Evolutionary conservation across 1,139 yeast species (phyloP), one percentile per base, ranked within the genome.

Genomic region (Sugiyamaella grinbergsii): DNA sequence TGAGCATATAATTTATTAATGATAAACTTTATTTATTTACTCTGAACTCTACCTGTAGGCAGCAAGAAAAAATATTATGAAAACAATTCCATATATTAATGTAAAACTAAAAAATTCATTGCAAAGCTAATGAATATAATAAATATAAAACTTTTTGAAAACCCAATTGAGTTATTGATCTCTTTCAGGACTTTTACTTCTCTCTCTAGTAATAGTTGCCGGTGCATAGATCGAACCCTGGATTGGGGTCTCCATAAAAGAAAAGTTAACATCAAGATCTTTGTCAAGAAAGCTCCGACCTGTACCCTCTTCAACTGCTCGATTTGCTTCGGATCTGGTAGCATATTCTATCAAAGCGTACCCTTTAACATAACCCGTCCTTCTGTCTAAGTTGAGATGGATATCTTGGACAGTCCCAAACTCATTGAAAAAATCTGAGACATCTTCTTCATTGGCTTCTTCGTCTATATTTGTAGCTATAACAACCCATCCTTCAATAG

Each of bases 381-480:
- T 69, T 39, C 76, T 64, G 52, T 75, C 78, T 4, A 74, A 57
- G 50, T 75, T 75, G 50, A 75, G 54, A 53, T 72, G 76, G 5
- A 74, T 51, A 42, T 70, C 71, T 16, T 63, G 63, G 3, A 76
- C 69, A 8, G 59, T 59, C 1, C 77, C 78, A 51, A 58, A 73
- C 29, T 75, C 79, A 32, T 71, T 65, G 55, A 75, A 74, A 26
- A 63, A 61, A 51, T 76, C 79, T 6, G 58, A 57, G 5, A 75
- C 57, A 41, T 74, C 77, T 47, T 75, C 79, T 50, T 76, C 80
- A 7, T 73, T 61, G 3, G 75, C 72, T 56, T 76, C 80, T 37
- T 74, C 77, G 51, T 76, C 77, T 13, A 76, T 52, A 41, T 73
- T 73, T 0, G 71, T 63, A 5, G 67, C 74, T 6, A 75, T 61